phyloP scores from a whole-genome alignment of 2,329 filamentous ascomycete genomes.

The Cladophialophora immunda region DNA sequence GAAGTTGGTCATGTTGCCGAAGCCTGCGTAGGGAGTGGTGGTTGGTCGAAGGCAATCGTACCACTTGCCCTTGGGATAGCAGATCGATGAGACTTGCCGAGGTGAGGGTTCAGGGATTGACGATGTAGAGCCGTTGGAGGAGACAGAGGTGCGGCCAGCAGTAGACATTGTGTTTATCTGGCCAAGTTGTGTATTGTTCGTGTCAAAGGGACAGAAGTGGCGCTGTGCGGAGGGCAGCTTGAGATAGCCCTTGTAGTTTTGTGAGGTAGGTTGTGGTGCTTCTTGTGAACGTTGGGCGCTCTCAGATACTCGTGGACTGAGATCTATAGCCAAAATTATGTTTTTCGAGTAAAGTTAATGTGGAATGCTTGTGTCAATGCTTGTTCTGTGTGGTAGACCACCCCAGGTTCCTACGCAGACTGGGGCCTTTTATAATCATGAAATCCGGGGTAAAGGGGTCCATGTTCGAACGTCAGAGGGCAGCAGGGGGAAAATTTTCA shows the following conservation, averaged over 20 bases:
- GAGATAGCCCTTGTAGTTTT: background rate
- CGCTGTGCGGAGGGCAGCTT: background rate
- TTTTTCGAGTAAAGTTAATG: background rate
- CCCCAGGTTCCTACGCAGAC: conserved; percentile 2
- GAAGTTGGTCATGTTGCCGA: conserved; percentile 32
- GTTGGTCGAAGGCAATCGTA: conserved; percentile 35
- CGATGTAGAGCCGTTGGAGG: background rate
- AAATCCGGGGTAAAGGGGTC: conserved; percentile 12
- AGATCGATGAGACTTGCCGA: conserved; percentile 24
- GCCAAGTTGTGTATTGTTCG: no score
- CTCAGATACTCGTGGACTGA: background rate
- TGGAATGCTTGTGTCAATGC: conserved; percentile 17
- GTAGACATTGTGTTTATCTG: conserved; percentile 16
- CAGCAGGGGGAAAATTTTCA: conserved; percentile 3
- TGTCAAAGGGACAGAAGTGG: no score
- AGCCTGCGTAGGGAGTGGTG: conserved; percentile 26
- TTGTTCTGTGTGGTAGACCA: conserved; percentile 15
- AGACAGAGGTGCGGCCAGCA: conserved; percentile 3
- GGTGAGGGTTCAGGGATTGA: conserved; percentile 16
- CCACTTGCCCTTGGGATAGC: conserved; percentile 33
- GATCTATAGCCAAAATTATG: background rate
- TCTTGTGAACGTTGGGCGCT: background rate
- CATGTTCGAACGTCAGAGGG: background rate
- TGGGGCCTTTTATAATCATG: conserved; percentile 8
- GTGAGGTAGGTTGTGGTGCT: background rate